A percentile compares a stretch with the other conserved stretches of the same genome.
These are phyloP conservation scores for Mucor piriformis DNA, from an alignment of 371 early-diverging fungal species.

Conservation along the genomic window DNA sequence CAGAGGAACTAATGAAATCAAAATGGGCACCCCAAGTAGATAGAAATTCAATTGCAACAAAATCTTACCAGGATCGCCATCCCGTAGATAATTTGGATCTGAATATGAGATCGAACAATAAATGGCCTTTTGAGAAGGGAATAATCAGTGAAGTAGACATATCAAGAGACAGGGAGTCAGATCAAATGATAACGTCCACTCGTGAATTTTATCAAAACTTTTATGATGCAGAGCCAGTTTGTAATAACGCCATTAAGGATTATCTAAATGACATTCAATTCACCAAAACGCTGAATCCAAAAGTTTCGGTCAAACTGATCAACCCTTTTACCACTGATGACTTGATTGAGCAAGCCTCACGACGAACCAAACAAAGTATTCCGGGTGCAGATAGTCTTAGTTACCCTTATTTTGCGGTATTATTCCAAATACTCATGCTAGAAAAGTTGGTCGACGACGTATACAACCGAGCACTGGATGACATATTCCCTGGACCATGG, in stretches of 20 bases:
- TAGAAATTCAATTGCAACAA: too few species aligned
- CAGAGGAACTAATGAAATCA: not conserved
- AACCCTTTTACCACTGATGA: not conserved
- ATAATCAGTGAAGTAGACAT: not conserved
- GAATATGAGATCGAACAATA: too few species aligned
- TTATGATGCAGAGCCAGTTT: not conserved
- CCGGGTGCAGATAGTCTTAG: too few species aligned
- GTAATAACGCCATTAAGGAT: not conserved
- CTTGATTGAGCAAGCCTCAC: not conserved
- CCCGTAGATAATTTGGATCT: too few species aligned
- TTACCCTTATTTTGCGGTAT: too few species aligned
- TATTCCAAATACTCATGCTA: too few species aligned
- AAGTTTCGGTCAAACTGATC: not conserved
- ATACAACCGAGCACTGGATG: conserved; percentile 3
- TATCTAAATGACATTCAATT: not conserved
- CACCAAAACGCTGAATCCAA: not conserved
- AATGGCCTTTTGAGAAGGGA: not conserved
- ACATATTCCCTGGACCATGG: conserved; percentile 2
- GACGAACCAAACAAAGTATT: too few species aligned
- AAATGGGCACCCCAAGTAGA: too few species aligned
- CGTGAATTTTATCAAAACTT: not conserved
- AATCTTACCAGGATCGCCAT: too few species aligned
- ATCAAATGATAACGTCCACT: not conserved
- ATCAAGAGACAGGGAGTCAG: not conserved
- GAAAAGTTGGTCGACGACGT: conserved; percentile 4